These are phyloP conservation scores for Arachnopeziza araneosa DNA, from an alignment of 2,329 filamentous ascomycete genomes.

Conservation along the genomic window DNA sequence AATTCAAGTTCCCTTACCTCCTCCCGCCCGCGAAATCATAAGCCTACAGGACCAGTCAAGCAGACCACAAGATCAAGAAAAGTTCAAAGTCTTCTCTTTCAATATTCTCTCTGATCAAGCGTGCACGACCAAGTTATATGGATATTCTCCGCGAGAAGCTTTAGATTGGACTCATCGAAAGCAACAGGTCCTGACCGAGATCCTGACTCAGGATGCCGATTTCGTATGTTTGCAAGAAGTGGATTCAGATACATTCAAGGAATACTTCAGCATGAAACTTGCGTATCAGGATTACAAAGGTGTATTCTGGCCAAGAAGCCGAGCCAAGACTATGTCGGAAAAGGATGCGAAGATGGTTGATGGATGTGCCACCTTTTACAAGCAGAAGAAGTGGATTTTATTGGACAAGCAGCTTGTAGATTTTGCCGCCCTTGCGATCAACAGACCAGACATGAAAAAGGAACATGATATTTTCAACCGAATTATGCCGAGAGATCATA, in stretches of 20 bases:
- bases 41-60: conserved; percentile 60
- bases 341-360: conserved; percentile 87
- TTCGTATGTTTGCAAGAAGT: conserved; percentile 93
- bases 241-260: conserved; percentile 84
- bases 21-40: conserved; percentile 70
- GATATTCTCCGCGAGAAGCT: conserved; percentile 79
- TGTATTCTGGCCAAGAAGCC: conserved; percentile 84
- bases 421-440: conserved; percentile 87
- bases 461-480: conserved; percentile 98
- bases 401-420: conserved; percentile 93
- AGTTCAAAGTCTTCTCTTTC: conserved; percentile 83
- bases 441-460: conserved; percentile 92
- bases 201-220: conserved; percentile 74
- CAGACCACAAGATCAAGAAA: conserved; percentile 50
- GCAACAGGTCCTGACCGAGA: conserved; percentile 75
- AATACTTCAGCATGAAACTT: conserved; percentile 82
- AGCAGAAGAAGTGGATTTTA: conserved; percentile 86
- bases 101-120: conserved; percentile 95
- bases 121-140: conserved; percentile 77
- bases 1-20: conserved; percentile 65
- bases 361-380: conserved; percentile 95
- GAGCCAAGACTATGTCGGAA: conserved; percentile 86
- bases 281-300: conserved; percentile 89
- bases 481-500: conserved; percentile 97
- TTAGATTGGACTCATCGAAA: conserved; percentile 84